Evolutionary conservation across 2,329 filamentous ascomycete species (phyloP), one percentile per base, ranked within the genome.

Genomic region (Fusarium subtropicale): DNA sequence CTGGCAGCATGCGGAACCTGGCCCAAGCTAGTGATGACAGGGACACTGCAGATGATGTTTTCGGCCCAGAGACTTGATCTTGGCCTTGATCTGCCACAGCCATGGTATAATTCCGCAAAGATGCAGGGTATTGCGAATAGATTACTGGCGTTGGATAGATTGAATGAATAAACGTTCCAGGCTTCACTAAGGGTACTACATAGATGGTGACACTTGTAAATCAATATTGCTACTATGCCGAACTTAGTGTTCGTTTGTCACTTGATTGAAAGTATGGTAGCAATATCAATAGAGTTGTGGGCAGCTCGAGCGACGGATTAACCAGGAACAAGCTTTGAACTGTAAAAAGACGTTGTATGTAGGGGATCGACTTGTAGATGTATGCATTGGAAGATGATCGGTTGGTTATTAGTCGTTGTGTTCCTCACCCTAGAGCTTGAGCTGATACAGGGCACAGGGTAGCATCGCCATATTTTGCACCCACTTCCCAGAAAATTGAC

Each of bases 1-100:
- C 77, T 52, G 81, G 80, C 44, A 85, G 84, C 56, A 71, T 75
- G 31, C 74, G 78, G 31, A 79, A 75, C 59, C 41, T 79, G 20
- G 56, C 65, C 13, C 73, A 76, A 54, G 64, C 64, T 8, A 66
- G 64, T 33, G 74, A 76, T 22, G 74, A 70, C 59, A 66, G 66
- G 45, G 50, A 54, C 45, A 46, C 50, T 13, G 57, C 59, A 42
- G 67, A 73, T 20, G 70, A 74, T 41, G 52, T 58, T 36, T 59
- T 66, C 47, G 69, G 64, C 20, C 50, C 64, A 13, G 70, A 73
- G 60, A 57, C 56, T 56, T 36, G 68, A 72, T 30, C 20, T 22
- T 44, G n/a, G 6, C 42, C 31, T 64, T 42, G 18, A 12, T 51
- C 39, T 64, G n/a, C 50, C 13, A 18, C 34, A 18, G 46, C 39